Base-by-base conservation (phyloP, 2,329 filamentous ascomycete species). In the Uncinocarpus reesii region DNA sequence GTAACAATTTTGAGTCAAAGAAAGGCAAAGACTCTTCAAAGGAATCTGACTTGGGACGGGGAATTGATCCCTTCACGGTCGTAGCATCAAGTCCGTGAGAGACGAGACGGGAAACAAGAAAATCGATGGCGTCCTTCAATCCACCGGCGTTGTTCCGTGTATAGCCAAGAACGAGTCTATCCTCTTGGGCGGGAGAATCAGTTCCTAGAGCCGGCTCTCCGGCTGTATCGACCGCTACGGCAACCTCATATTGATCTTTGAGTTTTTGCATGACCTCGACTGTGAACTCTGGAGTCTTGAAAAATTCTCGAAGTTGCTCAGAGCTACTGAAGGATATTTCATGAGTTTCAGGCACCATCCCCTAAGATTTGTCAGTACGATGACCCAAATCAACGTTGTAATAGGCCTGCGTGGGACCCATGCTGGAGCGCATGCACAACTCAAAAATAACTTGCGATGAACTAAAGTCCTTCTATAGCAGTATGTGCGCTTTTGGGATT, bases 111-210 rank as follows among this genome's bases (percentile, higher is more conserved):
- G 86, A 81, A 58, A 92, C 84, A 57, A 98, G 73, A 64, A 93
- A 95, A 59, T 98, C 92, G 59, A 96, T 92, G 41, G 92, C 92
- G 67, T 98, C 92, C 57, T 92, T 87, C 18, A 98, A 77, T 2
- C 88, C 90, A 48, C 92, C 92, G 36, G 90, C 89, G 60, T 96
- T 96, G 74, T 98, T 96, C 55, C 90, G 84, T 36, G 92, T 98
- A 66, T 96, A 95, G 45, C 81, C 81, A 71, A 86, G 86, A 29
- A 84, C 70, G 49, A 90, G 71, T 23, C 69, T 66, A 52, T 71
- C 70, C 65, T 72, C 58, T 63, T 68, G 54, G 65, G 67, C 53
- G 65, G 76, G 59, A 63, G 68, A 65, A 54, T 68, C 64, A 53
- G 62, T 55, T 52, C 62, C 63, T 55, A 64, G 53, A n/a, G 62